These are phyloP conservation scores for Sporothrix variecibatus DNA, from an alignment of 2,329 filamentous ascomycete species.

Conservation along the genomic window DNA sequence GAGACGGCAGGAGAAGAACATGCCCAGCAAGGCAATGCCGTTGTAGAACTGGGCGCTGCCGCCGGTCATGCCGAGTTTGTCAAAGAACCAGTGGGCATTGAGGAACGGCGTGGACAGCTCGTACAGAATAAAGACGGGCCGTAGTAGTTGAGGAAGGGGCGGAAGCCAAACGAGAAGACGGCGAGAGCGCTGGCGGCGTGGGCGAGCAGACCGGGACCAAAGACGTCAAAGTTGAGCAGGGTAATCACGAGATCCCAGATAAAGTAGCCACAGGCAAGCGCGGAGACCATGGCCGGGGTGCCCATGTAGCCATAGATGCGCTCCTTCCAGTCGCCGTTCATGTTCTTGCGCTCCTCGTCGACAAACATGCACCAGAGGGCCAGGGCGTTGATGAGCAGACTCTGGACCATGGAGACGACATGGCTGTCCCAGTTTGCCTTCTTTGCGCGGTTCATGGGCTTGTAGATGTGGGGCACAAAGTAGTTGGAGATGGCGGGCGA, in stretches of 20 bases:
- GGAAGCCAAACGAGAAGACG: conserved; percentile 76
- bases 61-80: conserved; percentile 81
- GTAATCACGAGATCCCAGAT: conserved; percentile 79
- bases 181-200: conserved; percentile 73
- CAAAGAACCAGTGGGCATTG: conserved; percentile 90
- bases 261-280: conserved; percentile 78
- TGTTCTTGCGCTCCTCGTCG: conserved; percentile 67
- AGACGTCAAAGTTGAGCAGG: conserved; percentile 66
- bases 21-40: conserved; percentile 68
- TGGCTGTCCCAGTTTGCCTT: conserved; percentile 83
- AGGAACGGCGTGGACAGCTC: conserved; percentile 83
- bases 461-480: conserved; percentile 66
- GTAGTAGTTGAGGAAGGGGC: conserved; percentile 84
- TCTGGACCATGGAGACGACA: conserved; percentile 81
- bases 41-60: conserved; percentile 74
- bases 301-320: conserved; percentile 79
- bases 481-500: conserved; percentile 66
- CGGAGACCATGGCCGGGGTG: conserved; percentile 70
- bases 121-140: conserved; percentile 81
- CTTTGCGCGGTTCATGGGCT: conserved; percentile 60
- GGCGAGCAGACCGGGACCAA: conserved; percentile 74
- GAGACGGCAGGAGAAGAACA: conserved; percentile 76
- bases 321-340: conserved; percentile 60
- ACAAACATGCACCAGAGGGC: conserved; percentile 72
- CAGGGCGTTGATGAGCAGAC: conserved; percentile 67